Base-by-base conservation (phyloP, 73 alveolate species). In the Paramecium tetraurelia region DNA sequence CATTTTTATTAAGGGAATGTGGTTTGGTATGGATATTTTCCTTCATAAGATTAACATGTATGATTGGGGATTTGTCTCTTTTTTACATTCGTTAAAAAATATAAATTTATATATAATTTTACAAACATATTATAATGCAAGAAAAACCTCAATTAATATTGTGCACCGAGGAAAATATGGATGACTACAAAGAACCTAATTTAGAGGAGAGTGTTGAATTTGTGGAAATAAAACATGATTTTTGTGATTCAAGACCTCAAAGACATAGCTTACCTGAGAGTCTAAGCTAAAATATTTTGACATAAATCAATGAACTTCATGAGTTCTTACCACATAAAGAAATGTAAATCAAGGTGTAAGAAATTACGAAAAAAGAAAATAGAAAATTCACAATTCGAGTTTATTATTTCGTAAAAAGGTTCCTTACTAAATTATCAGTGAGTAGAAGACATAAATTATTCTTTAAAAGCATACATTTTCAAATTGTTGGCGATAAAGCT, bases 21-120 rank as follows among this genome's bases (percentile, higher is more conserved):
- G 50, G 18, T 63, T 63, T 63, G 12, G 48, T 33, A 63, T 63
- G 84, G 31, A 63, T 63, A 10, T 63, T 63, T 63, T 63, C 84
- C 12, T 63, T 63, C 84, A 63, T 63, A 3, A 63, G 46, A 63
- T 63, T 63, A 10, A 63, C 84, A 10, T 63, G 41, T 27, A 63
- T 63, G 41, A 63, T 63, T 63, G 84, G 84, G n/a, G 84, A 63
- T 63, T 63, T 63, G 27, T 63, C 84, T 63, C 84, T 63, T 33
- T 63, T 63, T 63, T 63, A 63, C 84, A 63, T 63, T 63, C 84
- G 84, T 63, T 63, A 63, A 63, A 40, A 63, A 63, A 31, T 63
- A 63, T 31, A 53, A 53, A 53, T 53, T 53, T 53, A 53, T 53
- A 53, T 53, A 53, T 53, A 53, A 27, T 63, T 12, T 27, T 63